Evolutionary conservation across 2,329 filamentous ascomycete genomes (phyloP).

Genomic region (Gaeumannomyces sp.): DNA sequence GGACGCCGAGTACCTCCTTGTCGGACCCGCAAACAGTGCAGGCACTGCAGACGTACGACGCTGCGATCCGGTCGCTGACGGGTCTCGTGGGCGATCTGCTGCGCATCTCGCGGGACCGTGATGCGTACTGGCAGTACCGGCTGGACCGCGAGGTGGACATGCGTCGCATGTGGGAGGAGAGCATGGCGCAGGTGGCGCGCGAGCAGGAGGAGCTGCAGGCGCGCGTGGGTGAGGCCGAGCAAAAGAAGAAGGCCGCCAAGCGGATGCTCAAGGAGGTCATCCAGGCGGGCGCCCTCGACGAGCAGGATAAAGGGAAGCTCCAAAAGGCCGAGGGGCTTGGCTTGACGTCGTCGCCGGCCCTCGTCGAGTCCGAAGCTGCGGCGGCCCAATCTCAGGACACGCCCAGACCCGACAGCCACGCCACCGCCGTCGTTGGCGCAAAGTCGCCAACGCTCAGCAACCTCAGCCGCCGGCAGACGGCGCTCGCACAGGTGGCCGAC

Average conservation of each 20-base stretch:
- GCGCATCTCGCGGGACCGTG: slow-evolving; percentile 87
- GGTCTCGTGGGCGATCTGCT: slow-evolving; percentile 78
- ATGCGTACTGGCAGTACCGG: slow-evolving; percentile 94
- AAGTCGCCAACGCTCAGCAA: slow-evolving; percentile 35
- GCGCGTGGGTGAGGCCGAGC: slow-evolving; percentile 80
- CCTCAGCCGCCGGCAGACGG: slow-evolving; percentile 53
- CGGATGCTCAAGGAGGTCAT: slow-evolving; percentile 81
- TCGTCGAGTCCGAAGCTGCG: slow-evolving; percentile 7
- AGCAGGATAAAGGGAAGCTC: slow-evolving; percentile 13
- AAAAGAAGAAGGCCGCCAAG: slow-evolving; percentile 85
- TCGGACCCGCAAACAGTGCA: slow-evolving; percentile 70
- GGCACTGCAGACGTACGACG: slow-evolving; percentile 79
- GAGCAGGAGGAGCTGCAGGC: slow-evolving; percentile 91
- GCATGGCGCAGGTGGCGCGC: slow-evolving; percentile 91
- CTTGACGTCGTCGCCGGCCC: slow-evolving; percentile 5
- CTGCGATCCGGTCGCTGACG: slow-evolving; percentile 81
- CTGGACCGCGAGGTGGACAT: slow-evolving; percentile 87
- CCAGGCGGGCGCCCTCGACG: slow-evolving; percentile 42
- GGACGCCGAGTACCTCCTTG: slow-evolving; percentile 65
- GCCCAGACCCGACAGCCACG: slow-evolving; percentile 14
- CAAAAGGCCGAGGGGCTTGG: slow-evolving; percentile 1
- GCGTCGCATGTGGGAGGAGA: slow-evolving; percentile 96
- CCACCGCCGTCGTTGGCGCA: slow-evolving; percentile 22
- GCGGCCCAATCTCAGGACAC: slow-evolving; percentile 1
- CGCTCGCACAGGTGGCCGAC: slow-evolving; percentile 64